phyloP scores from a whole-genome alignment of 345 rosid genomes.

The Toxicodendron radicans region DNA sequence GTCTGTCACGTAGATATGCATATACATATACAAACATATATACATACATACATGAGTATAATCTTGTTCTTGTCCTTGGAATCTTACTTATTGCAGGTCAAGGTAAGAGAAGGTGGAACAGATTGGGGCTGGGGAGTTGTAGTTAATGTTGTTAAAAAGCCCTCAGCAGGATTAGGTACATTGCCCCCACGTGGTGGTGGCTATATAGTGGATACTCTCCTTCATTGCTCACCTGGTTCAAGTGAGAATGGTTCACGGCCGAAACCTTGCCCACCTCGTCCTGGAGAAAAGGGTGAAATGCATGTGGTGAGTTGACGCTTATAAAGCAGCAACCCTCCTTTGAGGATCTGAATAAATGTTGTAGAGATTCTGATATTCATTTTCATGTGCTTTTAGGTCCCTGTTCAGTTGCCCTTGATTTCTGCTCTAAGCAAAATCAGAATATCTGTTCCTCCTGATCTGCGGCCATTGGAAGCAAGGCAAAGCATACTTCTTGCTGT shows the following conservation, averaged over 20 bases:
- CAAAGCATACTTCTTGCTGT: conserved; percentile 88
- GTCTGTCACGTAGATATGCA: not conserved
- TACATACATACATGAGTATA: not conserved
- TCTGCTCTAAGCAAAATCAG: conserved; percentile 80
- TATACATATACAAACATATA: not conserved
- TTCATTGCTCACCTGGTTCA: conserved; percentile 82
- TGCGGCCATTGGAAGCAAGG: conserved; percentile 93
- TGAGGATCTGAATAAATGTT: not conserved
- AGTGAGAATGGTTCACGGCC: conserved; percentile 85
- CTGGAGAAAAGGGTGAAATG: conserved; percentile 98
- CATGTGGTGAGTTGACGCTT: conserved; percentile 76
- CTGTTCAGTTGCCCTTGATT: conserved; percentile 86
- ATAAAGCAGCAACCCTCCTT: not conserved
- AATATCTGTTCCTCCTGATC: conserved; percentile 80
- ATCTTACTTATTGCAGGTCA: conserved; percentile 57
- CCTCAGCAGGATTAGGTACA: conserved; percentile 56
- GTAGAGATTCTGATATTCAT: conserved; percentile 20
- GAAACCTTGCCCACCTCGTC: conserved; percentile 88
- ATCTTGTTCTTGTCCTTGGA: not conserved
- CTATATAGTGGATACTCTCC: conserved; percentile 89
- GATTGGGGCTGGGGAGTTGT: conserved; percentile 99
- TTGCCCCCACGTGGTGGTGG: conserved; percentile 65
- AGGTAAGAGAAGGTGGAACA: conserved; percentile 89
- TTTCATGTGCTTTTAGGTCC: conserved; percentile 58
- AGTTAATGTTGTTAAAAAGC: conserved; percentile 83